Percentiles rank a stretch among this genome's conserved stretches.
phyloP scores from a whole-genome alignment of 2,329 filamentous ascomycete genomes.

The Epichloe gansuensis region DNA sequence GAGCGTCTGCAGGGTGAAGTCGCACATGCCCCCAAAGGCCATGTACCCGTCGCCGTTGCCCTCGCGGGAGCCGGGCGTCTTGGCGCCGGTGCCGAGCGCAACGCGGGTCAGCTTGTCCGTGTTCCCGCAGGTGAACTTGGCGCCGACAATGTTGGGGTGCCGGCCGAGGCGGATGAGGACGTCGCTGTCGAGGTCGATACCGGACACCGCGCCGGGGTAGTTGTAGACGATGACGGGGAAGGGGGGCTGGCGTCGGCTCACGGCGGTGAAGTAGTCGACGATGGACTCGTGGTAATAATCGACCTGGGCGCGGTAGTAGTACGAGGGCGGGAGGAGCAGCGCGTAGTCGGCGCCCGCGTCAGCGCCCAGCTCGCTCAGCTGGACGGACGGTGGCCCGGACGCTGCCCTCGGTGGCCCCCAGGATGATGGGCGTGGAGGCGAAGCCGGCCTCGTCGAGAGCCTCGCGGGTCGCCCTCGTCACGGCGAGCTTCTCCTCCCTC shows the following conservation, averaged over 20 bases:
- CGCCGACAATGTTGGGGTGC: conserved; percentile 76
- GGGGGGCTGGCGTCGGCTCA: conserved; percentile 58
- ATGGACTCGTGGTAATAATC: conserved; percentile 52
- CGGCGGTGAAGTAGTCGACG: conserved; percentile 58
- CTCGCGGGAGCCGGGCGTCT: conserved; percentile 42
- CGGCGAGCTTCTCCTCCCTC: conserved; percentile 59
- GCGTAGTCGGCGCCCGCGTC: conserved; percentile 67
- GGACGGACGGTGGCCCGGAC: conserved; percentile 69
- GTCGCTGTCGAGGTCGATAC: conserved; percentile 83
- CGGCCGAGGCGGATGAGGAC: conserved; percentile 65
- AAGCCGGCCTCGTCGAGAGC: conserved; percentile 74
- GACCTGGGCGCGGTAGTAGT: conserved; percentile 60
- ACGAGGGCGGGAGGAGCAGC: conserved; percentile 67
- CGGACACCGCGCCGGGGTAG: conserved; percentile 76
- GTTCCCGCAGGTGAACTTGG: conserved; percentile 86
- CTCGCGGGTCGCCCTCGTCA: conserved; percentile 66
- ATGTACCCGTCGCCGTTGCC: conserved; percentile 52
- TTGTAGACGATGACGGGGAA: conserved; percentile 79
- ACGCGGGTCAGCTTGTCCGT: conserved; percentile 81
- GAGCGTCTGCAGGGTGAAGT: conserved; percentile 75
- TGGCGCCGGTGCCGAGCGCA: conserved; percentile 56
- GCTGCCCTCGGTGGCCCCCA: conserved; percentile 70
- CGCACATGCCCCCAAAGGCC: conserved; percentile 77
- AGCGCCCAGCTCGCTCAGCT: conserved; percentile 53
- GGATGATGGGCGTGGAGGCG: conserved; percentile 61